Evolutionary conservation across 768 basidiomycete species (phyloP), one percentile per base, ranked within the genome.

Genomic region (Chalciporus sphaerocephalus): DNA sequence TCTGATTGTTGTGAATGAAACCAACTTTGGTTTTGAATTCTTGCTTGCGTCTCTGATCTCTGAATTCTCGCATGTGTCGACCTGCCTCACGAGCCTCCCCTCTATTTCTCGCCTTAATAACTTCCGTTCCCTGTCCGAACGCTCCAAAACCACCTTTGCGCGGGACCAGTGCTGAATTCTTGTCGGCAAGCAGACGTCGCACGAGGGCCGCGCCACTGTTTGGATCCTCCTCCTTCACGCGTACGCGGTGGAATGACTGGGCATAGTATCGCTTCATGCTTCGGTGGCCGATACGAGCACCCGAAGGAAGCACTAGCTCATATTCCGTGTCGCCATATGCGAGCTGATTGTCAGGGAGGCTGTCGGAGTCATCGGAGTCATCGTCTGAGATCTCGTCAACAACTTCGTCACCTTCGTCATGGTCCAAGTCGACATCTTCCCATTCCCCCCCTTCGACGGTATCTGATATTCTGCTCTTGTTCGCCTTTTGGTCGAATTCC

Each of bases 61-160:
- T 74, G 70, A 87, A 88, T 58, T 92, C 87, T 44, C 82, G 74
- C 1, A 90, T 78, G 66, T 94, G 90, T 37, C 90, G 77, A 12
- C 85, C 91, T 17, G 95, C 95, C 65, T 97, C 87, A 53, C 79
- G 79, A 12, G 96, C 96, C 69, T 98, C 95, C 2, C 96, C 96
- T n/a, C 76, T 77, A 70, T 98, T 98, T 41, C 92, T 76, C 17
- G 92, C 95, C 63, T 85, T 90, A 50, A 97, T 78, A 9, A 93
- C 86, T 24, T 91, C 80, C 7, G 78, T 83, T 1, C 91, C 92
- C 9, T 69, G 69, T 2, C 94, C 94, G 58, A 75, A 93, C 2
- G 90, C 91, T 20, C 94, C 93, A 50, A 82, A 91, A 1, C 89
- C 93, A 28, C 90, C 93, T 55, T 75, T 85, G 11, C 81, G 70